These are phyloP conservation scores for Lactarius pseudohatsudake DNA, from an alignment of 768 basidiomycete genomes.

Conservation along the genomic window DNA sequence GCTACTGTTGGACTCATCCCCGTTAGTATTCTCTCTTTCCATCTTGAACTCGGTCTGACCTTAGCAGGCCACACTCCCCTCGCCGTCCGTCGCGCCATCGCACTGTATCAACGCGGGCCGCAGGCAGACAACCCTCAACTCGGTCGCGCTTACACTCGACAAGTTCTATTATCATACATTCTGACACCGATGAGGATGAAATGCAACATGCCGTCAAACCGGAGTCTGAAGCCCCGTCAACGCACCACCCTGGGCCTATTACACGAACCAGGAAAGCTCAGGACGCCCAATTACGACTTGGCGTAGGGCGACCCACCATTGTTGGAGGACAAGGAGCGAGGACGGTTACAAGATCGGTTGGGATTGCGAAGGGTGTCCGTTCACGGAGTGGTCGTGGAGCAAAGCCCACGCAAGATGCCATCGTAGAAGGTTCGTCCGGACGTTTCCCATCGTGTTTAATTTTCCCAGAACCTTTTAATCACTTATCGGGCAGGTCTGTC, in stretches of 20 bases:
- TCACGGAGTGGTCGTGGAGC: slow-evolving; percentile 50
- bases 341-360: slow-evolving; percentile 58
- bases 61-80: slow-evolving; percentile 23
- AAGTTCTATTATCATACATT: slow-evolving; percentile 28
- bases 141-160: slow-evolving; percentile 29
- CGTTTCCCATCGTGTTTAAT: not conserved
- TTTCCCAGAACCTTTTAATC: slow-evolving; percentile 4
- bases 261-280: slow-evolving; percentile 67
- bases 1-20: slow-evolving; percentile 54
- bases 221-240: slow-evolving; percentile 31
- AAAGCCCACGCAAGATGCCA: slow-evolving; percentile 55
- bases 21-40: slow-evolving; percentile 12
- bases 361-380: slow-evolving; percentile 48
- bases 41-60: slow-evolving; percentile 13
- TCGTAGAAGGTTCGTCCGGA: slow-evolving; percentile 41
- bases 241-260: slow-evolving; percentile 33
- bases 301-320: slow-evolving; percentile 65
- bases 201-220: slow-evolving; percentile 30
- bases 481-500: slow-evolving; percentile 15
- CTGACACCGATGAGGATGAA: slow-evolving; percentile 29
- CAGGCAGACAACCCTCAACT: slow-evolving; percentile 17
- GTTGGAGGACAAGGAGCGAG: slow-evolving; percentile 70
- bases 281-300: slow-evolving; percentile 66
- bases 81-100: slow-evolving; percentile 25
- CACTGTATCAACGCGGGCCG: slow-evolving; percentile 12